These are phyloP conservation scores for Candida sp. DNA, from an alignment of 1,139 yeast species.

Conservation along the genomic window DNA sequence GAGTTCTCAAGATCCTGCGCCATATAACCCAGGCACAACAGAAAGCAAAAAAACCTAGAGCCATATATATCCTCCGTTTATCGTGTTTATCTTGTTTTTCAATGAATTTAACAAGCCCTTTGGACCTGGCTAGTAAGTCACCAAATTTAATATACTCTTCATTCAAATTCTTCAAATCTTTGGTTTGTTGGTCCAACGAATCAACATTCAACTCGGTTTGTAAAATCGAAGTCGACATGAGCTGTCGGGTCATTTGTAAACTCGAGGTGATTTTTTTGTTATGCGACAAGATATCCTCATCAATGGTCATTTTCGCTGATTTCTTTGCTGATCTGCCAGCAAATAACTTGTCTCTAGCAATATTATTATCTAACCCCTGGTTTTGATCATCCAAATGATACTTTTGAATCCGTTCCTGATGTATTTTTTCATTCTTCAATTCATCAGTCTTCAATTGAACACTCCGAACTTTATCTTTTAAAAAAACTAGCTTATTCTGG, in stretches of 20 bases:
- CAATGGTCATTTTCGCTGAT: slow-evolving; percentile 14
- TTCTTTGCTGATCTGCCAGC: slow-evolving; percentile 15
- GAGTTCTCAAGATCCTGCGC: slow-evolving; percentile 57
- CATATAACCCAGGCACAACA: slow-evolving; percentile 65
- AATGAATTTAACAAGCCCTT: slow-evolving; percentile 55
- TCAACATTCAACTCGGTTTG: slow-evolving; percentile 64
- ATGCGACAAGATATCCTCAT: slow-evolving; percentile 39
- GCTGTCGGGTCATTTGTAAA: slow-evolving; percentile 49
- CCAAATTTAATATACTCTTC: slow-evolving; percentile 53
- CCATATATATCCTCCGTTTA: slow-evolving; percentile 53
- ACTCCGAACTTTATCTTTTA: slow-evolving; percentile 21
- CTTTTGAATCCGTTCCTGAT: slow-evolving; percentile 23
- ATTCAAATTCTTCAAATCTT: slow-evolving; percentile 46
- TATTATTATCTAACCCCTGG: slow-evolving; percentile 2
- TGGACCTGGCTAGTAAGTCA: slow-evolving; percentile 51
- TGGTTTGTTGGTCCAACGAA: slow-evolving; percentile 57
- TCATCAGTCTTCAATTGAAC: slow-evolving; percentile 22
- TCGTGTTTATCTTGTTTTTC: slow-evolving; percentile 69
- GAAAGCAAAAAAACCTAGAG: slow-evolving; percentile 53
- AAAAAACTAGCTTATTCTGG: slow-evolving; percentile 16
- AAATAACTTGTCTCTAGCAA: slow-evolving; percentile 13
- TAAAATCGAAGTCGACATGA: slow-evolving; percentile 52
- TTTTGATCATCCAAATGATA: slow-evolving; percentile 8
- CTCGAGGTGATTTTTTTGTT: slow-evolving; percentile 54
- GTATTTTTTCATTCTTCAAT: slow-evolving; percentile 22